Evolutionary conservation across 2,329 filamentous ascomycete species (phyloP), one percentile per base, ranked within the genome.

Genomic region (Exserohilum rostratum): DNA sequence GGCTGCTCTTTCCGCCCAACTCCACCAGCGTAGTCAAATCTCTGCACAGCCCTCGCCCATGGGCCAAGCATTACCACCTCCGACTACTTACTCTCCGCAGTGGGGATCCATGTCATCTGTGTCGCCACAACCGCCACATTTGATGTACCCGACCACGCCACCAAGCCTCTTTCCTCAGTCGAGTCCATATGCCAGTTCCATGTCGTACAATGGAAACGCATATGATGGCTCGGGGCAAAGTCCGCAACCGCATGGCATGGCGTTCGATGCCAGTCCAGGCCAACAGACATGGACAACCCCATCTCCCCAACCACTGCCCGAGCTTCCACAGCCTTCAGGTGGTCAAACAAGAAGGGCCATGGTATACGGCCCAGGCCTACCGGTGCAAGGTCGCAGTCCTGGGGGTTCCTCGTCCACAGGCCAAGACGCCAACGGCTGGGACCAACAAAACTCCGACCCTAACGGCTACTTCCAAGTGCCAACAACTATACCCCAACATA

Each of bases 1-100:
- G 0, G 70, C 74, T 1, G 54, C 66, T 1, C 70, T 80, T 34
- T 69, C 76, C 2, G 70, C 76, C 9, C 74, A 78, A 15, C 71
- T 82, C 0, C 76, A 78, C 37, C 70, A 73, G 34, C 74, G 77
- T 39, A 58, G 57, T 12, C 68, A 68, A 5, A 44, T 55, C 3
- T 67, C 69, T 0, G 66, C 69, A 5, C 64, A 65, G 17, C 49
- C 66, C 0, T 71, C 70, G 0, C 69, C 70, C 17, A 58, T 60
- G 13, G 15, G 60, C 5, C 62, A 61, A 10, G 57, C 60, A 33
- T 53, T 55, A 6, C 50, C 62, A 3, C 22, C 57, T 0, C 47
- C 60, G 10, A 34, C 51, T 3, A 53, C 57, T 1, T 70, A 66
- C 20, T 61, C 66, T 18, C 60, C 64, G 5, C 71, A 71, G 39